Evolutionary conservation across 441 rosid species (phyloP).

Genomic region (Hypseocharis bilobata): DNA sequence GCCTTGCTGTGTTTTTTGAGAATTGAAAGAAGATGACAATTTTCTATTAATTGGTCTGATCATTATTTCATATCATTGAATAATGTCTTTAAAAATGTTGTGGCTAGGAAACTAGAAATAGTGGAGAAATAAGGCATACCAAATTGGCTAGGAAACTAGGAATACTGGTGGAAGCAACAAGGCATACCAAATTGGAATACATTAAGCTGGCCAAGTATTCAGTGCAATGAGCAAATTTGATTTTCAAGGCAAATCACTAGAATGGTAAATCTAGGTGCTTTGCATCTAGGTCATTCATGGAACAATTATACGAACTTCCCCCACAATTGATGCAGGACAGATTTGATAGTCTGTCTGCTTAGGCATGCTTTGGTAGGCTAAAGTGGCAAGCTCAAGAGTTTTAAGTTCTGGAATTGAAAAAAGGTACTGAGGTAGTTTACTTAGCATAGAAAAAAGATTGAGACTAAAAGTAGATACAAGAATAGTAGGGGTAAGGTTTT

Average conservation of each 20-base stretch:
- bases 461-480: not conserved
- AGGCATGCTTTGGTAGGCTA: not conserved
- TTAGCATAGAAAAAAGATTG: not conserved
- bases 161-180: no score
- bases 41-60: no score
- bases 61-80: no score
- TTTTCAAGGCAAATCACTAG: not conserved
- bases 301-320: not conserved
- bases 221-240: not conserved
- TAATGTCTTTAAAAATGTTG: not conserved
- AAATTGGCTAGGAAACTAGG: not conserved
- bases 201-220: not conserved
- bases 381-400: slow-evolving; percentile 1
- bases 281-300: not conserved
- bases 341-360: not conserved
- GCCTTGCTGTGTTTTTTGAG: not conserved
- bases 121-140: no score
- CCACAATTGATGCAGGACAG: not conserved
- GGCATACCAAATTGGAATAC: not conserved
- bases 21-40: not conserved
- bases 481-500: not conserved
- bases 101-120: not conserved
- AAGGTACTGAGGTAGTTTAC: not conserved
- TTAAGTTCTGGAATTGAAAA: no score
- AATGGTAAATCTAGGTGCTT: not conserved